Conservation (phyloP, 2,329 filamentous ascomycete species). For the Aspergillus felis region DNA sequence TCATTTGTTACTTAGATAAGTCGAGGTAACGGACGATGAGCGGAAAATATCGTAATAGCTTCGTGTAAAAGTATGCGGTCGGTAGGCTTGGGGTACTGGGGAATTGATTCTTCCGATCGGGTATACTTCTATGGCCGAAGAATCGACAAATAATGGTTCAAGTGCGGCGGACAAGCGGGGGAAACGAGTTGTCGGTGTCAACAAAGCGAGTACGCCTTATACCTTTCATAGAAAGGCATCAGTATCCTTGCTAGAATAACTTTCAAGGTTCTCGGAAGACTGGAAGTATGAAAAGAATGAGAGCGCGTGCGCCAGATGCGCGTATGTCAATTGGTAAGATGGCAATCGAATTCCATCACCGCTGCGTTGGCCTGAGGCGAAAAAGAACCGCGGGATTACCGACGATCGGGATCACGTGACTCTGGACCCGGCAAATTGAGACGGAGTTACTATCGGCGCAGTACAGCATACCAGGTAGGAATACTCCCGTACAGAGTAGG, state of each 20-base stretch:
- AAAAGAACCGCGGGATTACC: conserved; percentile 15
- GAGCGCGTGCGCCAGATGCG: not conserved
- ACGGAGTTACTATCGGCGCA: not conserved
- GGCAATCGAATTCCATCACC: not conserved
- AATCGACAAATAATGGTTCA: not conserved
- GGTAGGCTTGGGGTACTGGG: not conserved
- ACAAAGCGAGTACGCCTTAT: not conserved
- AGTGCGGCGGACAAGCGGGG: not conserved
- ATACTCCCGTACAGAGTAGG: not conserved
- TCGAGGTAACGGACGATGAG: not conserved
- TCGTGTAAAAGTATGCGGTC: not conserved
- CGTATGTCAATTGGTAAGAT: not conserved
- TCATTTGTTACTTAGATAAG: conserved; percentile 20
- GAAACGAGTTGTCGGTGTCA: not conserved
- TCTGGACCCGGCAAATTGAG: conserved; percentile 5
- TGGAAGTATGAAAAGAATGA: not conserved
- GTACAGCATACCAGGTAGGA: not conserved
- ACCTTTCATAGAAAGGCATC: not conserved
- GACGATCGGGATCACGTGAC: conserved; percentile 21
- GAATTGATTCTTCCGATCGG: not conserved
- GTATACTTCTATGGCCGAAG: not conserved
- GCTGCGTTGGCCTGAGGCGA: conserved; percentile 12
- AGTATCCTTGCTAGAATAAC: not conserved
- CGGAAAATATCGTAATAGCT: not conserved
- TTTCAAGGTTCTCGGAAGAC: not conserved